Percentiles rank a stretch among this genome's conserved stretches.
phyloP scores from a whole-genome alignment of 2,329 filamentous ascomycete species.

The Aspergillus ochraceoroseus region DNA sequence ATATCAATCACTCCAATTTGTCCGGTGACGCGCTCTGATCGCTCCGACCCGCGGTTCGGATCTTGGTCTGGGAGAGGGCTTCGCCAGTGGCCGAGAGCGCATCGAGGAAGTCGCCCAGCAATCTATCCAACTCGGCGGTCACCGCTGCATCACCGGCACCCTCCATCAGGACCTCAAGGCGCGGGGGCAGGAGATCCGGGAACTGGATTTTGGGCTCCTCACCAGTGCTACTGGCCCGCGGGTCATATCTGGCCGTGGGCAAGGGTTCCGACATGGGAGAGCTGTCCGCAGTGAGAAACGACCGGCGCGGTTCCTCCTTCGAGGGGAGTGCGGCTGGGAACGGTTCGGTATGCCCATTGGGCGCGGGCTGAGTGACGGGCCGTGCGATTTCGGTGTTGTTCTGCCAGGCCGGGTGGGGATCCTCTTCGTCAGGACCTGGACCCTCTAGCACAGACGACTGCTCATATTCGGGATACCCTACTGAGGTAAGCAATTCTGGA shows the following conservation, averaged over 20 bases:
- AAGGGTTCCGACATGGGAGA: slow-evolving; percentile 22
- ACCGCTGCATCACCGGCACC: slow-evolving; percentile 37
- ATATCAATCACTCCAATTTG: too few relatives aligned
- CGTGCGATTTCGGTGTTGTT: slow-evolving; percentile 15
- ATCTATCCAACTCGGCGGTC: slow-evolving; percentile 38
- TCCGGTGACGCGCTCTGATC: too few relatives aligned
- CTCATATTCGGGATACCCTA: slow-evolving; percentile 47
- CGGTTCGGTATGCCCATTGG: slow-evolving; percentile 21
- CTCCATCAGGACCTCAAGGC: slow-evolving; percentile 36
- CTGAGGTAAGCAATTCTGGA: slow-evolving; percentile 44
- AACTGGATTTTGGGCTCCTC: slow-evolving; percentile 32
- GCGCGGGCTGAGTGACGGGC: too few relatives aligned
- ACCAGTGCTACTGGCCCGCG: slow-evolving; percentile 8
- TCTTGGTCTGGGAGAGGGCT: too few relatives aligned
- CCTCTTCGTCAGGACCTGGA: slow-evolving; percentile 52
- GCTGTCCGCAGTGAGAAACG: slow-evolving; percentile 11
- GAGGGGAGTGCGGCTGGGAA: slow-evolving; percentile 27
- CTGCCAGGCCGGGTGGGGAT: slow-evolving; percentile 38
- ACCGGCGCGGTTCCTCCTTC: slow-evolving; percentile 13
- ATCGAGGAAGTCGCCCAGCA: slow-evolving; percentile 40
- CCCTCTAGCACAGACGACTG: slow-evolving; percentile 52
- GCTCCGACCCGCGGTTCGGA: too few relatives aligned
- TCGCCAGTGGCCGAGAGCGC: slow-evolving; percentile 38
- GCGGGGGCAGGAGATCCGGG: slow-evolving; percentile 38
- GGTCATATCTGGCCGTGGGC: slow-evolving; percentile 21